Conservation (phyloP, 495 filamentous ascomycete genomes). For the Talaromyces trachyspermus region DNA sequence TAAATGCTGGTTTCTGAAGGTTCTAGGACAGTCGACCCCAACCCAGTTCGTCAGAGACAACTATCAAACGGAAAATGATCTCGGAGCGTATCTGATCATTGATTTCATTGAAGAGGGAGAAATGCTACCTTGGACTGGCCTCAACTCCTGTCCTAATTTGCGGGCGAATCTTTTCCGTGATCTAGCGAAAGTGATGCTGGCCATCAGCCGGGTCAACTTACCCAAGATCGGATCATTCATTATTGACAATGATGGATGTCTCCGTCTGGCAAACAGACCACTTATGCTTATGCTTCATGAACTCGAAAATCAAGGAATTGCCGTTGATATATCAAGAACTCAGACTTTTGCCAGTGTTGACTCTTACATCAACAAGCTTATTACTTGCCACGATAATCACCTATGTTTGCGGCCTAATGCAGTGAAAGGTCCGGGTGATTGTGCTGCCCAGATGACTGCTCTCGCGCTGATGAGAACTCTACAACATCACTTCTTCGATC, state of each 20-base stretch:
- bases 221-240: background rate
- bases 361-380: background rate
- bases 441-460: slow-evolving; percentile 14
- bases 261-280: background rate
- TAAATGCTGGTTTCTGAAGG: too few species aligned
- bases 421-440: slow-evolving; percentile 13
- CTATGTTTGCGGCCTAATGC: background rate
- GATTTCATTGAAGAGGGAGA: too few species aligned
- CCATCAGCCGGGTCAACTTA: background rate
- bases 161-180: slow-evolving; percentile 19
- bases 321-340: background rate
- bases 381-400: background rate
- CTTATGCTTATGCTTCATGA: background rate
- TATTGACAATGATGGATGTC: background rate
- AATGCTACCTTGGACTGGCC: too few species aligned
- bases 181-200: slow-evolving; percentile 14
- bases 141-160: background rate
- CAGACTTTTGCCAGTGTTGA: background rate
- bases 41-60: too few species aligned
- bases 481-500: slow-evolving; percentile 13
- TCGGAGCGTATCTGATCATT: too few species aligned
- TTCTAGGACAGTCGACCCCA: too few species aligned
- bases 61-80: too few species aligned
- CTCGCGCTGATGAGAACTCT: slow-evolving; percentile 17
- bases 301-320: background rate